phyloP scores from a whole-genome alignment of 495 filamentous ascomycete genomes.

The Tuber indicum region DNA sequence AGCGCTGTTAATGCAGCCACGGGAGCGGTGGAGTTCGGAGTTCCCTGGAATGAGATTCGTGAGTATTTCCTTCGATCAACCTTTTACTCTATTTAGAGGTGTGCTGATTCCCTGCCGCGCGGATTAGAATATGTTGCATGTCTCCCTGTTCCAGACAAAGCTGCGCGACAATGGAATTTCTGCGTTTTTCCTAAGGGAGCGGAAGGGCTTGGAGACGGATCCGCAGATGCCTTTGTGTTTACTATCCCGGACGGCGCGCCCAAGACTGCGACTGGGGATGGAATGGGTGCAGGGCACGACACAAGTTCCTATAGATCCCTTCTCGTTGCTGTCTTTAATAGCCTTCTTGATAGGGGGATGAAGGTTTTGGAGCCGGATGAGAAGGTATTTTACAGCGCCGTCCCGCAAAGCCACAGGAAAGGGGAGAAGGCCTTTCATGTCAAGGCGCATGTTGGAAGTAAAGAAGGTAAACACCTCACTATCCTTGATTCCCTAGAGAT shows the following conservation, averaged over 20 bases:
- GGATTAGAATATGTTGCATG: slow-evolving; percentile 63
- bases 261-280: slow-evolving; percentile 54
- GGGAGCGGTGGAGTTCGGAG: slow-evolving; percentile 60
- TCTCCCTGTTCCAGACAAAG: slow-evolving; percentile 86
- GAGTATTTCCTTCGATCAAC: slow-evolving; percentile 40
- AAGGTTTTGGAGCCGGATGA: slow-evolving; percentile 64
- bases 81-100: background rate
- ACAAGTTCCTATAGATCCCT: slow-evolving; percentile 57
- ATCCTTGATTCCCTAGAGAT: background rate
- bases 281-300: slow-evolving; percentile 45
- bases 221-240: slow-evolving; percentile 71
- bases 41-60: slow-evolving; percentile 71
- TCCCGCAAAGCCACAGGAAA: slow-evolving; percentile 76
- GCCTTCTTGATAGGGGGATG: slow-evolving; percentile 48
- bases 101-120: slow-evolving; percentile 29
- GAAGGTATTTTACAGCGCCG: slow-evolving; percentile 67
- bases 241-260: slow-evolving; percentile 68
- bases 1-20: slow-evolving; percentile 61
- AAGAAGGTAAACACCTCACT: slow-evolving; percentile 59
- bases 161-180: slow-evolving; percentile 72
- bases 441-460: slow-evolving; percentile 83
- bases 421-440: slow-evolving; percentile 86
- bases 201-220: slow-evolving; percentile 53
- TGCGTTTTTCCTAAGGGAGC: slow-evolving; percentile 64
- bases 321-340: slow-evolving; percentile 58